A percentile compares a stretch with the other conserved stretches of the same genome.
Conservation (phyloP, 106 monocot species). For the Apostasia shenzhenica region DNA sequence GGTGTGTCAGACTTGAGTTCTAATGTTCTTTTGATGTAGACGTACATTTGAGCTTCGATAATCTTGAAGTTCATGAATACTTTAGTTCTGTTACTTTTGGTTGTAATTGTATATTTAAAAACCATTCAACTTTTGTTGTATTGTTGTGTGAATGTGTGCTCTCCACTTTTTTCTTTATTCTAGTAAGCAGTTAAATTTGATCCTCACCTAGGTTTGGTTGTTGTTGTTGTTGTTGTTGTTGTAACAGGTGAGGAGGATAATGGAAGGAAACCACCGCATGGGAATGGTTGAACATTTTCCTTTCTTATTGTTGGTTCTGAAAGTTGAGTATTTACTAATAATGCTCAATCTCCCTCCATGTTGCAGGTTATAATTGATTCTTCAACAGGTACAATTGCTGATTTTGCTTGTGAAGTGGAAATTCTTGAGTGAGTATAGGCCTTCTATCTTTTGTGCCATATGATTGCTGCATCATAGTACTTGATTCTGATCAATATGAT, state of each 20-base stretch:
- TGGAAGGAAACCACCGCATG: constrained; percentile 99
- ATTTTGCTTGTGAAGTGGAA: constrained; percentile 98
- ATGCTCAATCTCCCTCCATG: background rate
- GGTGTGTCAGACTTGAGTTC: too few species aligned
- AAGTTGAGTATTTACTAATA: background rate
- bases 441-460: constrained; percentile 10
- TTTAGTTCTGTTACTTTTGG: too few species aligned
- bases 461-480: constrained; percentile 8
- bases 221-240: too few species aligned
- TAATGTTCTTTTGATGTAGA: too few species aligned
- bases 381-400: constrained; percentile 71
- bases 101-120: too few species aligned
- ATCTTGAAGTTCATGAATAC: too few species aligned
- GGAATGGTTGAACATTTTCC: constrained; percentile 63
- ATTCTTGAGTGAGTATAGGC: constrained; percentile 67
- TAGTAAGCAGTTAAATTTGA: background rate
- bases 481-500: constrained; percentile 6
- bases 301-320: background rate
- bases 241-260: constrained; percentile 81
- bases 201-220: too few species aligned
- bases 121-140: too few species aligned
- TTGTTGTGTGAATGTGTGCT: too few species aligned
- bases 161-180: too few species aligned
- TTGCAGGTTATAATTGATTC: constrained; percentile 81
- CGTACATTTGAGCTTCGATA: too few species aligned